These are phyloP conservation scores for Leucosporidium creatinivorum DNA, from an alignment of 768 basidiomycete genomes.

Conservation along the genomic window DNA sequence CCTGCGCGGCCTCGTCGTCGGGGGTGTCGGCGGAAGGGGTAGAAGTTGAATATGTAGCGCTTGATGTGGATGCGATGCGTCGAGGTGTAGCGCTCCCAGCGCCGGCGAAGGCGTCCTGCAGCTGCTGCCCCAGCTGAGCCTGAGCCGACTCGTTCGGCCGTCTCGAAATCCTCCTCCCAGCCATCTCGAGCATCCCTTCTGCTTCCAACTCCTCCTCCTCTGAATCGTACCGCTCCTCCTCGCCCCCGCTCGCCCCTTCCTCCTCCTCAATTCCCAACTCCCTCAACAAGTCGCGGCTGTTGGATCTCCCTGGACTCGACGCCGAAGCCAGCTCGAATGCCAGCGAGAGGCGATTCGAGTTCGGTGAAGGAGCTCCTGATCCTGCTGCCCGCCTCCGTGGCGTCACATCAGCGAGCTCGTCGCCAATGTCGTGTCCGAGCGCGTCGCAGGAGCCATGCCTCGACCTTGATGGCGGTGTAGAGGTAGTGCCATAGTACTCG, in stretches of 20 bases:
- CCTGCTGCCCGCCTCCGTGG: background rate
- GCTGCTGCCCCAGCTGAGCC: background rate
- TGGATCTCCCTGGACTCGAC: background rate
- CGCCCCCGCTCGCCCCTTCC: conserved; percentile 19
- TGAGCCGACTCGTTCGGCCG: background rate
- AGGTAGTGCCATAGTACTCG: too few relatives aligned
- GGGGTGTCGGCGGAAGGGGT: background rate
- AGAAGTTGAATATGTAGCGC: background rate
- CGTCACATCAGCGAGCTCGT: background rate
- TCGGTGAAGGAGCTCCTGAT: background rate
- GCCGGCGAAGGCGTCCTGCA: background rate
- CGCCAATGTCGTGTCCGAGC: background rate
- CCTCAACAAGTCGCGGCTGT: conserved; percentile 7
- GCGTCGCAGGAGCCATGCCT: background rate
- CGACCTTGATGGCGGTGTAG: too few relatives aligned
- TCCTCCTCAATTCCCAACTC: conserved; percentile 26
- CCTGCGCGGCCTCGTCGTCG: background rate
- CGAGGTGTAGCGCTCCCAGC: background rate
- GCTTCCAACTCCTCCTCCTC: background rate
- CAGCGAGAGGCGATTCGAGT: conserved; percentile 1
- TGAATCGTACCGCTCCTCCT: conserved; percentile 4
- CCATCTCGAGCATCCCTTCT: conserved; percentile 10
- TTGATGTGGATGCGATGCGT: background rate
- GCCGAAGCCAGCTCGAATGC: conserved; percentile 28
- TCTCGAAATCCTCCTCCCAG: background rate